Conservation (phyloP, 2,329 filamentous ascomycete species). For the Arthrobotrys iridis region DNA sequence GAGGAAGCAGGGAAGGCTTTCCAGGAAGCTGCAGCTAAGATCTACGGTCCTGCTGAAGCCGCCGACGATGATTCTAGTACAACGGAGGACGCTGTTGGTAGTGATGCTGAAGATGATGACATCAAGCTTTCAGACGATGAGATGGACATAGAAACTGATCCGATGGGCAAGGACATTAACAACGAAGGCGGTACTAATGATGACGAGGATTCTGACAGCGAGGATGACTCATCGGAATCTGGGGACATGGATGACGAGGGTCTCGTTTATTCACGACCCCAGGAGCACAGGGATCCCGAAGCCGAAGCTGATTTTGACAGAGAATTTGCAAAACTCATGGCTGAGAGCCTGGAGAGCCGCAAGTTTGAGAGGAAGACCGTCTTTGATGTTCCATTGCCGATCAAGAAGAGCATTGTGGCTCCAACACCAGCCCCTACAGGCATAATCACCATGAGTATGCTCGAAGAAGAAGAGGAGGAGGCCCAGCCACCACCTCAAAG, state of each 20-base stretch:
- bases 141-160: conserved; percentile 61
- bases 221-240: conserved; percentile 68
- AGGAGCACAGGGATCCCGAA: conserved; percentile 90
- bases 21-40: conserved; percentile 85
- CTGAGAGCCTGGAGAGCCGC: conserved; percentile 92
- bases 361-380: conserved; percentile 94
- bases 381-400: conserved; percentile 97
- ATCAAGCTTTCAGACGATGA: conserved; percentile 66
- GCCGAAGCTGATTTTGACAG: conserved; percentile 97
- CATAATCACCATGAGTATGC: conserved; percentile 51
- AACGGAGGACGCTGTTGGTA: conserved; percentile 72
- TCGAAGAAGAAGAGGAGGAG: conserved; percentile 46
- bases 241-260: conserved; percentile 76
- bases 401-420: conserved; percentile 68
- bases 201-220: conserved; percentile 66
- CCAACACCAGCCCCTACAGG: conserved; percentile 43
- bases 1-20: conserved; percentile 87
- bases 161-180: conserved; percentile 65
- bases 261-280: conserved; percentile 88
- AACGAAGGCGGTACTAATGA: conserved; percentile 59
- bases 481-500: conserved; percentile 16
- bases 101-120: conserved; percentile 71
- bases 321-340: conserved; percentile 98
- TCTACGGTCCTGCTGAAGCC: conserved; percentile 82
- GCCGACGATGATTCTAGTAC: conserved; percentile 70